Conservation (phyloP, 306 rosid genomes). For the Oemleria cerasiformis region DNA sequence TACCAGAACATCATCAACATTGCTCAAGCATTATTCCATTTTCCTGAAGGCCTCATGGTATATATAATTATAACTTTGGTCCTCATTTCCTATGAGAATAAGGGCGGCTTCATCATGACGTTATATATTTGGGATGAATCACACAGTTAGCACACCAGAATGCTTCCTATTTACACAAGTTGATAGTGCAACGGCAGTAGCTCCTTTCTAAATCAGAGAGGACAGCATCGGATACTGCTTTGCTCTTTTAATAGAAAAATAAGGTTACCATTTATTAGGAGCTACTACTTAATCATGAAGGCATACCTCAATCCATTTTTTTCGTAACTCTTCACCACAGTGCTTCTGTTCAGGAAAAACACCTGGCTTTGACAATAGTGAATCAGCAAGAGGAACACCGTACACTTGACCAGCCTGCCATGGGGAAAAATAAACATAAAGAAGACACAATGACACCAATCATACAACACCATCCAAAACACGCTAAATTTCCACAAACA, state of each 20-base stretch:
- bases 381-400: constrained; percentile 83
- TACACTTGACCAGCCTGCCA: constrained; percentile 97
- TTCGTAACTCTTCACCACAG: constrained; percentile 71
- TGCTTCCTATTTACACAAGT: not conserved
- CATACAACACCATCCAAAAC: constrained; percentile 5
- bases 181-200: not conserved
- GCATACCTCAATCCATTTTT: constrained; percentile 94
- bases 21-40: not conserved
- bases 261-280: not conserved
- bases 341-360: constrained; percentile 75
- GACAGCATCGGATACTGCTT: not conserved
- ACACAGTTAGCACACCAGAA: not conserved
- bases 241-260: not conserved
- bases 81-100: no score
- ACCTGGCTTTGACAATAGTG: constrained; percentile 71
- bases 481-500: not conserved
- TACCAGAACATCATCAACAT: not conserved
- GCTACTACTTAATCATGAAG: not conserved
- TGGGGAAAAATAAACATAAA: constrained; percentile 24
- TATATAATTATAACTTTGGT: not conserved
- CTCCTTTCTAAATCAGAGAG: not conserved
- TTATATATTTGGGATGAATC: constrained; percentile 1
- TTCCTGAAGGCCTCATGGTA: not conserved
- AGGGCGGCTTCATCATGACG: not conserved
- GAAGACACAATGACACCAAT: constrained; percentile 19